phyloP scores from a whole-genome alignment of 768 basidiomycete species.

The Mycena metata region DNA sequence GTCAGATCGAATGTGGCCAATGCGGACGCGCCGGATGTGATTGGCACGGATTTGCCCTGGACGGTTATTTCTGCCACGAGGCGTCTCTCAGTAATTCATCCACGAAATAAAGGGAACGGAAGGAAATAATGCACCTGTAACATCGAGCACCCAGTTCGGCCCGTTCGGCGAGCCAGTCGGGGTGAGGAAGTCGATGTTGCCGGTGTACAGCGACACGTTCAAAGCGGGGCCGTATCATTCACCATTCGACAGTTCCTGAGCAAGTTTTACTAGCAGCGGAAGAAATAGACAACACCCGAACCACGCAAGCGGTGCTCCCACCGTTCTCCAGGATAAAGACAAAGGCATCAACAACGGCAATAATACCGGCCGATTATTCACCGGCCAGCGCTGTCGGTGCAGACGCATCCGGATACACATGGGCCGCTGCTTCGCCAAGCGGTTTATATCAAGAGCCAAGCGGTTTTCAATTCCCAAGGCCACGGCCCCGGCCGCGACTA shows the following conservation, averaged over 20 bases:
- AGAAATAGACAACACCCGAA: neutral
- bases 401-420: neutral
- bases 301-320: neutral
- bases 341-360: neutral
- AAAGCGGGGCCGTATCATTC: slow-evolving; percentile 3
- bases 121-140: too few relatives aligned
- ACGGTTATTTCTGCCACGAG: slow-evolving; percentile 3
- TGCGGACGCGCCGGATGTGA: slow-evolving; percentile 4
- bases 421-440: neutral
- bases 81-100: neutral
- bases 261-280: slow-evolving; percentile 1
- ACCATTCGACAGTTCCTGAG: neutral
- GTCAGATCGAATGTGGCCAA: neutral
- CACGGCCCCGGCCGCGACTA: neutral
- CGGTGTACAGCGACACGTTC: too few relatives aligned
- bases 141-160: too few relatives aligned
- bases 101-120: neutral
- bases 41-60: neutral
- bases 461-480: too few relatives aligned
- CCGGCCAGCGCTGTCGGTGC: neutral
- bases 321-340: neutral
- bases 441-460: too few relatives aligned
- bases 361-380: neutral
- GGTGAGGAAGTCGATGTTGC: too few relatives aligned
- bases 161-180: too few relatives aligned